Conservation (phyloP, 352 stramenopile species). For the Blastocystis sp. region DNA sequence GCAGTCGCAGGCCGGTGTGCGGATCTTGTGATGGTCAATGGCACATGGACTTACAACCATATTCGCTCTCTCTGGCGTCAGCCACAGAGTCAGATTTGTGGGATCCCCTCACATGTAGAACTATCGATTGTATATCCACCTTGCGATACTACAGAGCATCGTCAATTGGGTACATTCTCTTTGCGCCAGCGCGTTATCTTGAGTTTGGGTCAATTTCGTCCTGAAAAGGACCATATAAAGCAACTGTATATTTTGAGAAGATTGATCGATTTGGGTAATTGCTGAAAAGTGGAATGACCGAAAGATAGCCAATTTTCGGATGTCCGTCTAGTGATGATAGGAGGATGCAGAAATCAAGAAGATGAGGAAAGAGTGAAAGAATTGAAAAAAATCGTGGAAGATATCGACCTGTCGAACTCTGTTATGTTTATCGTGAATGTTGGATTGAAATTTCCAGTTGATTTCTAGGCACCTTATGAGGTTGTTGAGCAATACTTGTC, state of each 20-base stretch:
- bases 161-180: neutral
- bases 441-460: neutral
- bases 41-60: constrained; percentile 91
- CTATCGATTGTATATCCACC: constrained; percentile 81
- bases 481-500: constrained; percentile 80
- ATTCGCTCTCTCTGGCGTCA: constrained; percentile 83
- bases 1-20: constrained; percentile 75
- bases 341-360: constrained; percentile 85
- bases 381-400: constrained; percentile 73
- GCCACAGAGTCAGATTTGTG: constrained; percentile 1
- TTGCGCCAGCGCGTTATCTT: constrained; percentile 75
- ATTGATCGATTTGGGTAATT: constrained; percentile 47
- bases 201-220: constrained; percentile 93
- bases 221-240: constrained; percentile 92
- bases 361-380: constrained; percentile 80
- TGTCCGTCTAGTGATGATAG: constrained; percentile 87
- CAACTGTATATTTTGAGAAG: constrained; percentile 65
- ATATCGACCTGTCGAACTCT: constrained; percentile 72
- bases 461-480: constrained; percentile 79
- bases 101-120: constrained; percentile 1
- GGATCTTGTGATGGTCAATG: constrained; percentile 91
- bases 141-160: constrained; percentile 76
- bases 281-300: neutral
- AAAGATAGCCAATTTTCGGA: constrained; percentile 63
- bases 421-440: constrained; percentile 85